These are phyloP conservation scores for Brassica balearica DNA, from an alignment of 441 rosid species.

Conservation along the genomic window DNA sequence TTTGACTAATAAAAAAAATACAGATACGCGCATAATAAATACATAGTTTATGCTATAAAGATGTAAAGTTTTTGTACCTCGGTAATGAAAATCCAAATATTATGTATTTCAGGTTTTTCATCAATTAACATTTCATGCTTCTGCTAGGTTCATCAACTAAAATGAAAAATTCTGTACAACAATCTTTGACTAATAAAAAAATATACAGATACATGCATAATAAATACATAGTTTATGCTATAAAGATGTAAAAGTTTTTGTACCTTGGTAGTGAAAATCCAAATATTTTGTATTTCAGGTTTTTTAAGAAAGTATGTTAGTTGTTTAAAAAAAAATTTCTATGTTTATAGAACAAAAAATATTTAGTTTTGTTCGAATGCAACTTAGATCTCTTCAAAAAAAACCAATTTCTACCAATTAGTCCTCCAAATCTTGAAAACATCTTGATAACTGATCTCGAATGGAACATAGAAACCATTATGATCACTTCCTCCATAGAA, in stretches of 20 bases:
- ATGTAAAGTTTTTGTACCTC: neutral
- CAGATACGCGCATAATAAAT: neutral
- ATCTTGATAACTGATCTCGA: neutral
- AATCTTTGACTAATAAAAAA: too few relatives aligned
- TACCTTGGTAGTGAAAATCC: too few relatives aligned
- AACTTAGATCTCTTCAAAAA: neutral
- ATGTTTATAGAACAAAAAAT: neutral
- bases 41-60: neutral
- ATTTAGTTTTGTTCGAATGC: neutral
- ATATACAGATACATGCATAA: too few relatives aligned
- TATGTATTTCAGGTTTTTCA: too few relatives aligned
- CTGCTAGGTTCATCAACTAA: too few relatives aligned
- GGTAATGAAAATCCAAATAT: neutral
- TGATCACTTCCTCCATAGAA: neutral
- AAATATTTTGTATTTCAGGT: neutral
- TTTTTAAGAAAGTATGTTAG: neutral
- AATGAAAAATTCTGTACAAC: too few relatives aligned
- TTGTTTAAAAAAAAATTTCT: neutral
- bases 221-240: too few relatives aligned
- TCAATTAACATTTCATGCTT: too few relatives aligned
- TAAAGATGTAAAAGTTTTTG: too few relatives aligned
- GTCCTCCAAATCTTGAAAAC: neutral
- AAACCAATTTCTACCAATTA: neutral
- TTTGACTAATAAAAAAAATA: neutral
- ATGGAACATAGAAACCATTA: neutral